Percentiles rank a stretch among this genome's conserved stretches.
phyloP scores from a whole-genome alignment of 1,139 yeast species.

The Suhomyces bribrorum region DNA sequence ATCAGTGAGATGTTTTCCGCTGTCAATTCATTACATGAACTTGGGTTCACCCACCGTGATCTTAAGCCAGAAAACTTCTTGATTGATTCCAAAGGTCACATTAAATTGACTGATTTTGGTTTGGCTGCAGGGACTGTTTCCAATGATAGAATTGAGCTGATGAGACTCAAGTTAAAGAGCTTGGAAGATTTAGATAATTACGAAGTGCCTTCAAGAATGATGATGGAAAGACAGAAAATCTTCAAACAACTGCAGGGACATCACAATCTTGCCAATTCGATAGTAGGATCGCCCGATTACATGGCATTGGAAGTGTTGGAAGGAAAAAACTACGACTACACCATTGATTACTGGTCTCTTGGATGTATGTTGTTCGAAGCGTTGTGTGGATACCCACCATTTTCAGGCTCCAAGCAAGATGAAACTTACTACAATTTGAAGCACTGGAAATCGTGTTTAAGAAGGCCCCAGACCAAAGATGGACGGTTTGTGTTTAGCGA shows the following conservation, averaged over 20 bases:
- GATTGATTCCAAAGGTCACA: slow-evolving; percentile 92
- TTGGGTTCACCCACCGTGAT: slow-evolving; percentile 96
- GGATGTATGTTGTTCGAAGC: slow-evolving; percentile 96
- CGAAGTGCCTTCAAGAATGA: slow-evolving; percentile 72
- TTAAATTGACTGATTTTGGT: slow-evolving; percentile 96
- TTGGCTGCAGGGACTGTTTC: slow-evolving; percentile 96
- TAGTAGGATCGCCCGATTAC: slow-evolving; percentile 98
- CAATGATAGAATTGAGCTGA: slow-evolving; percentile 88
- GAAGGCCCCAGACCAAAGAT: slow-evolving; percentile 89
- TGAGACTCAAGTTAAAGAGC: slow-evolving; percentile 81
- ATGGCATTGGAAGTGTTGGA: slow-evolving; percentile 98
- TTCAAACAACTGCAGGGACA: slow-evolving; percentile 72
- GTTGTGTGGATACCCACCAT: slow-evolving; percentile 94
- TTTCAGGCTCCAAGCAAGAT: slow-evolving; percentile 89
- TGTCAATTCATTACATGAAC: slow-evolving; percentile 87
- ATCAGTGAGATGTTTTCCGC: slow-evolving; percentile 96
- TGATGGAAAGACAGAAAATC: slow-evolving; percentile 82
- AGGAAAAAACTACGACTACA: slow-evolving; percentile 90
- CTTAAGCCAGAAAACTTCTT: slow-evolving; percentile 96
- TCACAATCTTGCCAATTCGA: slow-evolving; percentile 82
- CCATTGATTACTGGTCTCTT: slow-evolving; percentile 98
- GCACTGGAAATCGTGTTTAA: slow-evolving; percentile 85
- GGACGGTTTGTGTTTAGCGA: slow-evolving; percentile 93
- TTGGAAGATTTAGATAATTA: slow-evolving; percentile 71
- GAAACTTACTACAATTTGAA: slow-evolving; percentile 94